These are phyloP conservation scores for Tulasnella sp. DNA, from an alignment of 768 basidiomycete species.

Conservation along the genomic window DNA sequence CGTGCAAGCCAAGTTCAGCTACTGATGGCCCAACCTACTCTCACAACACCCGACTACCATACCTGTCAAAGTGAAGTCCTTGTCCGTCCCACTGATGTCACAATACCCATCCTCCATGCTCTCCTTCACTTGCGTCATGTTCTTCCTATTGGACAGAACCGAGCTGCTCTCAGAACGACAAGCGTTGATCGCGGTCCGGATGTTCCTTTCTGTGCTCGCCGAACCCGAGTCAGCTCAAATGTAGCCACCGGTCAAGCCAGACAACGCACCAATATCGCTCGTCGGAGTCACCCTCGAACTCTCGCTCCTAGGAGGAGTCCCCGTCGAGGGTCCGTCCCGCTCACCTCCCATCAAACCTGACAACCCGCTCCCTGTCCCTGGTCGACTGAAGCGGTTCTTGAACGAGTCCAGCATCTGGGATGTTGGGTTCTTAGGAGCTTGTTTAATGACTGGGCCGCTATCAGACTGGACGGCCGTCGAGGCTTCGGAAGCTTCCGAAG, in stretches of 20 bases:
- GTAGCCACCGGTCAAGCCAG: background rate
- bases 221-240: conserved; percentile 1
- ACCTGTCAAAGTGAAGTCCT: conserved; percentile 55
- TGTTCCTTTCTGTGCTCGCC: conserved; percentile 16
- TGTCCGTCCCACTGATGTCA: conserved; percentile 54
- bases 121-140: conserved; percentile 63
- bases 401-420: background rate
- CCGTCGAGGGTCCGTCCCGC: background rate
- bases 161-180: conserved; percentile 57
- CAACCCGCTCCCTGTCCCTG: background rate
- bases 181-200: conserved; percentile 43
- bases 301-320: conserved; percentile 11
- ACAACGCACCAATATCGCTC: conserved; percentile 32
- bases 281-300: conserved; percentile 29
- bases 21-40: background rate
- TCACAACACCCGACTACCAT: conserved; percentile 14
- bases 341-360: background rate
- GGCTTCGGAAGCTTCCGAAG: background rate
- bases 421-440: background rate
- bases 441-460: background rate
- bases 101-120: conserved; percentile 74
- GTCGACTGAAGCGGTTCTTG: background rate
- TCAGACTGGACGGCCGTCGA: background rate
- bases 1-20: background rate
- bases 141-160: conserved; percentile 48